Evolutionary conservation across 2,329 filamentous ascomycete genomes (phyloP).

Genomic region (Xylariales sp.): DNA sequence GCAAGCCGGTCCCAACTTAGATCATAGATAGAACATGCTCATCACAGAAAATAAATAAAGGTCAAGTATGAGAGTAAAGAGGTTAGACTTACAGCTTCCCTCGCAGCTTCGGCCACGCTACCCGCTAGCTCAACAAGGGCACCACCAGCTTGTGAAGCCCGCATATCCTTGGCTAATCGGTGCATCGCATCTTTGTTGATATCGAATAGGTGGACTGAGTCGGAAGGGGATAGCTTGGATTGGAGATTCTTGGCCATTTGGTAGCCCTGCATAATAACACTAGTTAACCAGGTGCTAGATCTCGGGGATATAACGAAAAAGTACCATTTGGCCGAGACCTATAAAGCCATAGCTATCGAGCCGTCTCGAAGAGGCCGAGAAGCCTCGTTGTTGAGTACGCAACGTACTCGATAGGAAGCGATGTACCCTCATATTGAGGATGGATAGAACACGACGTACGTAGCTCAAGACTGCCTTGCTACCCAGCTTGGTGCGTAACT

Average conservation of each 20-base stretch:
- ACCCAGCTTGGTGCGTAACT: conserved; percentile 10
- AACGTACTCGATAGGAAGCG: conserved; percentile 54
- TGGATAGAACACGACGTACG: conserved; percentile 47
- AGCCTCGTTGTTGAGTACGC: conserved; percentile 58
- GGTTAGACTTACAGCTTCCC: conserved; percentile 60
- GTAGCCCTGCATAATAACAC: conserved; percentile 59
- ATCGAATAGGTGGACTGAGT: conserved; percentile 66
- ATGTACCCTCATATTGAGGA: conserved; percentile 55
- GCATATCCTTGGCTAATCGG: conserved; percentile 61
- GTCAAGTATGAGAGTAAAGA: conserved; percentile 41
- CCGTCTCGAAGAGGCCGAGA: conserved; percentile 60
- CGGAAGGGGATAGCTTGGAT: conserved; percentile 63
- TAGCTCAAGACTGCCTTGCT: conserved; percentile 44
- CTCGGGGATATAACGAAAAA: conserved; percentile 37
- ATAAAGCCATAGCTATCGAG: conserved; percentile 69
- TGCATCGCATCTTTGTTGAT: conserved; percentile 63
- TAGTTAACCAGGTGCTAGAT: conserved; percentile 18
- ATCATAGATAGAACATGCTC: conserved; percentile 68
- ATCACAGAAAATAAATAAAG: conserved; percentile 48
- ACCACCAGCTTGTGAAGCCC: conserved; percentile 55
- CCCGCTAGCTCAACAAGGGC: conserved; percentile 59
- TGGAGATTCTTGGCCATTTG: conserved; percentile 73
- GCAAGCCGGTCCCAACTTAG: conserved; percentile 75
- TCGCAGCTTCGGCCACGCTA: conserved; percentile 61
- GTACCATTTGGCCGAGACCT: conserved; percentile 71